These are phyloP conservation scores for Coniochaeta sp. DNA, from an alignment of 2,329 filamentous ascomycete species.

Conservation along the genomic window DNA sequence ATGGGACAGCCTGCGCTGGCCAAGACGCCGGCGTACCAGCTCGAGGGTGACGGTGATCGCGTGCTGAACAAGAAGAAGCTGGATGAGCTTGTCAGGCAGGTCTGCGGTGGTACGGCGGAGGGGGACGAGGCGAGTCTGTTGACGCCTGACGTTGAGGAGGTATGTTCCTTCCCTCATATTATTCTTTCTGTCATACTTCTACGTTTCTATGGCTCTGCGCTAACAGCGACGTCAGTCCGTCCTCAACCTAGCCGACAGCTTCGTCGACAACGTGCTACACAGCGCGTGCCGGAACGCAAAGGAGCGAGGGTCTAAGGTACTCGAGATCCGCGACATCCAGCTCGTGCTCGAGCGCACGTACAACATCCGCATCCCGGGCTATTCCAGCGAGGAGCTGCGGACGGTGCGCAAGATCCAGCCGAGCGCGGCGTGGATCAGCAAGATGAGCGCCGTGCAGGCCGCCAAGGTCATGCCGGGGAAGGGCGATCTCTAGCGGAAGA, in stretches of 20 bases:
- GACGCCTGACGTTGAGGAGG: constrained; percentile 92
- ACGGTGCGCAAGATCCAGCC: constrained; percentile 93
- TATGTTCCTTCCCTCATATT: constrained; percentile 32
- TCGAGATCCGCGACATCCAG: constrained; percentile 84
- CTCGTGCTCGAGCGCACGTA: constrained; percentile 77
- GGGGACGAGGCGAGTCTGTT: constrained; percentile 69
- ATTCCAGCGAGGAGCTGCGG: constrained; percentile 87
- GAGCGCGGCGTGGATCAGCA: constrained; percentile 81
- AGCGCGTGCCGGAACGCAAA: constrained; percentile 87
- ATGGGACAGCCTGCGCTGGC: constrained; percentile 81
- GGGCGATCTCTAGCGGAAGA: constrained; percentile 45
- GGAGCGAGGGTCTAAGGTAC: constrained; percentile 79
- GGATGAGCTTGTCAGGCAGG: constrained; percentile 88
- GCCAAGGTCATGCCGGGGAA: constrained; percentile 71
- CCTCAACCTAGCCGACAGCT: constrained; percentile 84
- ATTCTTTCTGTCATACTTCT: not conserved
- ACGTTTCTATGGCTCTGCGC: not conserved
- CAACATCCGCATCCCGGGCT: constrained; percentile 90
- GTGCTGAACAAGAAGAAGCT: constrained; percentile 97
- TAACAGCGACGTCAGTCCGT: constrained; percentile 54
- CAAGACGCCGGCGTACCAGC: constrained; percentile 74
- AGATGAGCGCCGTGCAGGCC: constrained; percentile 94
- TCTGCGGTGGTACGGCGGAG: constrained; percentile 73
- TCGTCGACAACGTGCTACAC: constrained; percentile 85
- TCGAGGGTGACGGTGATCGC: constrained; percentile 86